Conservation (phyloP, 495 filamentous ascomycete genomes). For the Bombardia bombarda region DNA sequence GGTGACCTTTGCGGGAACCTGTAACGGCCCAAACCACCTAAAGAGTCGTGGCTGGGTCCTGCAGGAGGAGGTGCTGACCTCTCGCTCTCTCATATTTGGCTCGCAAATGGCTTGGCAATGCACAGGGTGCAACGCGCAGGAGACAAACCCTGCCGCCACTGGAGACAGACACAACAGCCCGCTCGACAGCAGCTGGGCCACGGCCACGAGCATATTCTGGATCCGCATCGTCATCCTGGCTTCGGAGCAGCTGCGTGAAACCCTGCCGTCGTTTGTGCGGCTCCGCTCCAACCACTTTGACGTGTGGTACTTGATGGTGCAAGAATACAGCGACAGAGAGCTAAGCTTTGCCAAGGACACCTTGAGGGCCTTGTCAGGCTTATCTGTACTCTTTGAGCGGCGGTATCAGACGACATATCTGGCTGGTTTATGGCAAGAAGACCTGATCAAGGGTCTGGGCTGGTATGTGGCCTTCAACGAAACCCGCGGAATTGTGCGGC, state of each 20-base stretch:
- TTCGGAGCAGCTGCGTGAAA: too few relatives aligned
- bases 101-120: conserved; percentile 16
- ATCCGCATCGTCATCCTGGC: too few relatives aligned
- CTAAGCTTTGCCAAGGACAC: conserved; percentile 8
- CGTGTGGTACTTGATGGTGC: conserved; percentile 8
- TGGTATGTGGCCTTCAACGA: conserved; percentile 18
- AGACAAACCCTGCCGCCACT: conserved; percentile 6
- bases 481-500: neutral
- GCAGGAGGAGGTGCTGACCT: conserved; percentile 14
- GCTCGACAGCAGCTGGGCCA: too few relatives aligned
- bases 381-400: conserved; percentile 6
- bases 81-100: conserved; percentile 11
- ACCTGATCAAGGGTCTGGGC: conserved; percentile 9
- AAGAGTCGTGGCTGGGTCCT: conserved; percentile 15
- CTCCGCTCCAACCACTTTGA: conserved; percentile 4
- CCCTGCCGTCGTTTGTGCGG: too few relatives aligned
- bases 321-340: conserved; percentile 10
- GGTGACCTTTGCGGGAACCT: neutral
- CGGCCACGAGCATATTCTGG: too few relatives aligned
- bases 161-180: neutral
- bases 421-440: conserved; percentile 17
- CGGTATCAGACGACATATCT: conserved; percentile 9
- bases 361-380: conserved; percentile 8
- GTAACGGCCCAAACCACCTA: conserved; percentile 2
- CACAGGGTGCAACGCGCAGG: neutral